Conservation (phyloP, 371 early-diverging fungal genomes). For the Rhizopus arrhizus region DNA sequence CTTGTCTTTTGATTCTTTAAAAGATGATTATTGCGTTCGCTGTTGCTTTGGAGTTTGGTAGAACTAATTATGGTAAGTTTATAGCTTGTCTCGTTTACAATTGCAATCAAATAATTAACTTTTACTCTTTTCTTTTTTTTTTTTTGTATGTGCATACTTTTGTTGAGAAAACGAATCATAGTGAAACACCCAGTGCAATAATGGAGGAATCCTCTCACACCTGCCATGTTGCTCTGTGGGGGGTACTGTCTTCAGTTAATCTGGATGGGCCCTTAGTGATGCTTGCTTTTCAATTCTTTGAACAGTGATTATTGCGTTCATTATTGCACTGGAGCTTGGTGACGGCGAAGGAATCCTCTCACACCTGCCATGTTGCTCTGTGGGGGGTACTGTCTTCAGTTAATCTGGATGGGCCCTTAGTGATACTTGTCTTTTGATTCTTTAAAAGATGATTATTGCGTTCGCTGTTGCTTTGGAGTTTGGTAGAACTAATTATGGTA, state of each 20-base stretch:
- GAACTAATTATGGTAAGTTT: constrained; percentile 12
- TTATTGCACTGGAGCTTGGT: constrained; percentile 5
- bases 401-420: constrained; percentile 8
- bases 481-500: constrained; percentile 14
- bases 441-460: constrained; percentile 9
- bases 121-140: no score
- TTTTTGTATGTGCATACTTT: no score
- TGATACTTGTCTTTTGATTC: constrained; percentile 8
- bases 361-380: constrained; percentile 13
- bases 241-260: constrained; percentile 18
- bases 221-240: constrained; percentile 11
- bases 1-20: constrained; percentile 10
- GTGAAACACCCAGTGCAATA: constrained; percentile 1
- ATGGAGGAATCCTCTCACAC: constrained; percentile 14
- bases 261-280: constrained; percentile 16
- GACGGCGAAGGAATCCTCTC: constrained; percentile 16
- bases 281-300: constrained; percentile 16
- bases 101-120: no score
- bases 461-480: constrained; percentile 14
- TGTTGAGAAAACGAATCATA: no score
- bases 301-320: constrained; percentile 8
- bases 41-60: constrained; percentile 16
- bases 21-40: constrained; percentile 9
- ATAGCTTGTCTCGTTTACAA: no score
- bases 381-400: constrained; percentile 5